A percentile compares a stretch with the other conserved stretches of the same genome.
phyloP scores from a whole-genome alignment of 2,329 filamentous ascomycete genomes.

The Chalaropsis ovoidea region DNA sequence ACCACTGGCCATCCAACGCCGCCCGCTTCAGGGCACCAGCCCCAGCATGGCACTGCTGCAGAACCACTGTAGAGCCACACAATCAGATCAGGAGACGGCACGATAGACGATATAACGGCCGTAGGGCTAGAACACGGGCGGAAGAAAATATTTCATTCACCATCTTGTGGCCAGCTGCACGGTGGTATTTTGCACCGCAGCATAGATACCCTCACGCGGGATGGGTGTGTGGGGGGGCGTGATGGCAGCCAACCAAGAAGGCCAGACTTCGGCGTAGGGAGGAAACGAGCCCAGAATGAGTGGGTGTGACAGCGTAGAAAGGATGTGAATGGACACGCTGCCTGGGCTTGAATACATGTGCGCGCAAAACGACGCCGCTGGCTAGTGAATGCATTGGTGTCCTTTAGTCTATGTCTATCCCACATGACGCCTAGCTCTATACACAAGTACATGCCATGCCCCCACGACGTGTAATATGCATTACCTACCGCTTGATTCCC shows the following conservation, averaged over 20 bases:
- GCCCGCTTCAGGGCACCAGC: not conserved
- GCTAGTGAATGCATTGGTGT: not conserved
- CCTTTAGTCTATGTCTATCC: not conserved
- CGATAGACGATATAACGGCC: not conserved
- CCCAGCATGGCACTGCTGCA: not conserved
- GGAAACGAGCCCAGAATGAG: not conserved
- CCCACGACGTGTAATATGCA: not conserved
- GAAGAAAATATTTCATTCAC: not conserved
- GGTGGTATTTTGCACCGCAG: not conserved
- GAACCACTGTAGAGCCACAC: not conserved
- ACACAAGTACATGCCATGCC: not conserved
- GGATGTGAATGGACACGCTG: no score
- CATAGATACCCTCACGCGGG: not conserved
- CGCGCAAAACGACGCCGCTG: not conserved
- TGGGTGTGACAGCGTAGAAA: no score
- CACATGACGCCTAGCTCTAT: not conserved
- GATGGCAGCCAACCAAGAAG: not conserved
- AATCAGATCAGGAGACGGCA: not conserved
- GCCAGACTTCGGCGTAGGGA: not conserved
- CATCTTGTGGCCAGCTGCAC: not conserved
- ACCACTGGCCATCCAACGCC: not conserved
- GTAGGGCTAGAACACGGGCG: not conserved
- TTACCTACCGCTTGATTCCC: constrained; percentile 59
- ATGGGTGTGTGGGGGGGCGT: not conserved
- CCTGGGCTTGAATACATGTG: no score